Percentiles rank a stretch among this genome's conserved stretches.
Evolutionary conservation across 192 early-diverging fungal species (phyloP).

Genomic region (Lobosporangium transversale): DNA sequence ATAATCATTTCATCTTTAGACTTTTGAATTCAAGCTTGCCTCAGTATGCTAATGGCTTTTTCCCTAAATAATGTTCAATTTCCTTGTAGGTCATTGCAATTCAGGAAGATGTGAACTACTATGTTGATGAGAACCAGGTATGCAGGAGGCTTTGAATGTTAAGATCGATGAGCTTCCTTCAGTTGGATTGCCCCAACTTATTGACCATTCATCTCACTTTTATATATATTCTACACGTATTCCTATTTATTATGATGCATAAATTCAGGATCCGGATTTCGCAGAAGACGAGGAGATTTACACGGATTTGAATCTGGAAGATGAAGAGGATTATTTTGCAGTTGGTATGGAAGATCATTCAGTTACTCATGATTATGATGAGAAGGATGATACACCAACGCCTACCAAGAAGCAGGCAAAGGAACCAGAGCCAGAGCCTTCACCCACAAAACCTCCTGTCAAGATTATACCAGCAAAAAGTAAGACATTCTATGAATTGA

Average conservation of each 20-base stretch:
- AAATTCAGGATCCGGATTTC: slow-evolving; percentile 80
- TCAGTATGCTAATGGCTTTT: too few species aligned
- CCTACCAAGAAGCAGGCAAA: slow-evolving; percentile 45
- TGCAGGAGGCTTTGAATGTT: neutral
- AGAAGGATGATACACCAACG: slow-evolving; percentile 2
- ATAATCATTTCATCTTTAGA: too few species aligned
- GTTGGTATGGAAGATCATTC: slow-evolving; percentile 76
- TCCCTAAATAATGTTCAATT: too few species aligned
- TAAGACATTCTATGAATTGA: neutral
- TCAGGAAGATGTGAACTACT: slow-evolving; percentile 92
- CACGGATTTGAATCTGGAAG: slow-evolving; percentile 91
- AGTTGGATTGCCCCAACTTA: neutral
- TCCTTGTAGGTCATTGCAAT: slow-evolving; percentile 79
- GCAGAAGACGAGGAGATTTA: slow-evolving; percentile 94
- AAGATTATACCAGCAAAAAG: slow-evolving; percentile 47
- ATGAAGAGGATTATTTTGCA: slow-evolving; percentile 86
- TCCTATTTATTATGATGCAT: neutral
- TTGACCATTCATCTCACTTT: neutral
- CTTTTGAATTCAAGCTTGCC: too few species aligned
- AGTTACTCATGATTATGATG: slow-evolving; percentile 26
- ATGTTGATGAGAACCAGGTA: slow-evolving; percentile 87
- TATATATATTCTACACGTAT: neutral
- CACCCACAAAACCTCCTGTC: slow-evolving; percentile 14
- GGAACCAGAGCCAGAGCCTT: slow-evolving; percentile 56
- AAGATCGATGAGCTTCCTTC: neutral